Base-by-base conservation (phyloP, 164 flowering plant genomes). In the Magnolia changhungtana region DNA sequence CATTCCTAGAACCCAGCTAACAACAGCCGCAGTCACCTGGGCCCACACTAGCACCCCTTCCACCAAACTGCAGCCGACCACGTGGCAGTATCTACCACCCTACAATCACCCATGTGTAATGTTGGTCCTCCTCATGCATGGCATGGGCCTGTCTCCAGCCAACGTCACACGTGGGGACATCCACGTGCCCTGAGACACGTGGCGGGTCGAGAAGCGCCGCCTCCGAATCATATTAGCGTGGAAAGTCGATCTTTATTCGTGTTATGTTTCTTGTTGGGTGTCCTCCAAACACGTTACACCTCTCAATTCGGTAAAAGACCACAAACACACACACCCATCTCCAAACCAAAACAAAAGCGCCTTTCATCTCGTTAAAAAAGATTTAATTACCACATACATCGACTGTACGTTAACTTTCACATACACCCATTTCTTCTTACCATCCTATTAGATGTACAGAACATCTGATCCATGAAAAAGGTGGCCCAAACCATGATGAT, bases 231-330 rank as follows among this genome's bases (percentile, higher is more conserved):
- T 55, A 2, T 55, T 8, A 10, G 16, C 61, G 10, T 21, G 27
- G 23, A 29, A 73, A 61, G 59, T 20, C 10, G 18, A 23, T 11
- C 20, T 7, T 63, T 24, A 63, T 27, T 72, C 82, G 68, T 76
- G 45, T 50, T 49, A 51, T 80, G 82, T 80, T 73, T 72, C 82
- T 76, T 80, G 82, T 72, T 69, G 82, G 82, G 82, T 80, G 49
- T 76, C 76, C 71, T 20, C 51, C 77, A 24, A 63, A 76, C 79
- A 76, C 50, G 20, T 18, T 50, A 11, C 69, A 49, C 21, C 31
- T 78, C 58, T 52, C n/a, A 61, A 37, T 55, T 31, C 68, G 55
- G 24, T 16, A 13, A 49, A 37, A 51, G 14, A 18, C 29, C 7
- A 16, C 61, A 27, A 18, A 55, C 13, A 55, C 19, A 20, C 18